Evolutionary conservation across 2,329 filamentous ascomycete species (phyloP).

Genomic region (Hypomyces rosellus): DNA sequence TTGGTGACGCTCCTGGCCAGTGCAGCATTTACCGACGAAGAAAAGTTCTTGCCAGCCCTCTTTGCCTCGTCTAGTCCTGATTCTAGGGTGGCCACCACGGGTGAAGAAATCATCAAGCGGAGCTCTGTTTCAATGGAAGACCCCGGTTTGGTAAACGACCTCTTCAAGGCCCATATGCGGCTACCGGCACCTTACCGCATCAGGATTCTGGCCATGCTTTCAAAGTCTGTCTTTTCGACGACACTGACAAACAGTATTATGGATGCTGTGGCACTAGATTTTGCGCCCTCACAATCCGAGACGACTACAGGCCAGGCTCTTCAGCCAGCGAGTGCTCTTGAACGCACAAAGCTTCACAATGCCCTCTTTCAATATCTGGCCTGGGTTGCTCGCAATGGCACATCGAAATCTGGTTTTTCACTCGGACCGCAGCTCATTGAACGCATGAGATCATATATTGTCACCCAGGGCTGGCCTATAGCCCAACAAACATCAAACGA

Average conservation of each 20-base stretch:
- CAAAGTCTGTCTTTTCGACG: slow-evolving; percentile 70
- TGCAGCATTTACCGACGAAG: slow-evolving; percentile 75
- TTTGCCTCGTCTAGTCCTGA: slow-evolving; percentile 80
- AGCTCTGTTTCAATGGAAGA: slow-evolving; percentile 70
- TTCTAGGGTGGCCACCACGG: slow-evolving; percentile 73
- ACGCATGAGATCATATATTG: slow-evolving; percentile 66
- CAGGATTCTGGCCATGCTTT: slow-evolving; percentile 67
- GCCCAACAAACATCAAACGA: slow-evolving; percentile 53
- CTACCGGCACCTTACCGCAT: slow-evolving; percentile 67
- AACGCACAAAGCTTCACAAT: slow-evolving; percentile 71
- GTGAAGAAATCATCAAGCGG: slow-evolving; percentile 82
- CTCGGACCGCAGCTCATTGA: slow-evolving; percentile 65
- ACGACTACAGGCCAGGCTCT: slow-evolving; percentile 15
- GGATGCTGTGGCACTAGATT: slow-evolving; percentile 63
- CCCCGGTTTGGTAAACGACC: slow-evolving; percentile 49
- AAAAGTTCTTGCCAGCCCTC: slow-evolving; percentile 77
- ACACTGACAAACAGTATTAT: slow-evolving; percentile 62
- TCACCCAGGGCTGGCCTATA: slow-evolving; percentile 75
- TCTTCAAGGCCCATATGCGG: slow-evolving; percentile 71
- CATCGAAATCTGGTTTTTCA: slow-evolving; percentile 49
- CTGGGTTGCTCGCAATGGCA: slow-evolving; percentile 74
- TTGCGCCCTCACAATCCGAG: slow-evolving; percentile 27
- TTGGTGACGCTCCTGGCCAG: slow-evolving; percentile 70
- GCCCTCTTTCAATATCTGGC: slow-evolving; percentile 82
- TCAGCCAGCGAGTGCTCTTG: slow-evolving; percentile 51